phyloP scores from a whole-genome alignment of 306 rosid species.

The Alnus rubra region DNA sequence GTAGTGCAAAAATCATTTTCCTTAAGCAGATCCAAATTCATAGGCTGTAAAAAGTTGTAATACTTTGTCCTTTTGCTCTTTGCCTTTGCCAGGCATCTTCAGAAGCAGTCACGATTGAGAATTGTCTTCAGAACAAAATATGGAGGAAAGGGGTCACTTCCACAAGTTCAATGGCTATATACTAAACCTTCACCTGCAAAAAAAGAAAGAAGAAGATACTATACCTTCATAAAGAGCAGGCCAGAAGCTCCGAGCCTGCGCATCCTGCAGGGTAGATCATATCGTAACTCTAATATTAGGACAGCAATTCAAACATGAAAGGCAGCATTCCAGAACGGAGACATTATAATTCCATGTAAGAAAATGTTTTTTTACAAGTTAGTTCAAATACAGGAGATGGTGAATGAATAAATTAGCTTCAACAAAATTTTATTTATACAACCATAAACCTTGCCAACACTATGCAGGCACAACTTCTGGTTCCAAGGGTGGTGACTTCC shows the following conservation, averaged over 20 bases:
- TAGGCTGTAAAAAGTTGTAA: too few relatives aligned
- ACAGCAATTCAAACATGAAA: neutral
- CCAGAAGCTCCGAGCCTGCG: neutral
- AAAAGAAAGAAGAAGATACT: neutral
- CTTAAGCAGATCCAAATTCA: too few relatives aligned
- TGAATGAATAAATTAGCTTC: neutral
- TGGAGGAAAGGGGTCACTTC: neutral
- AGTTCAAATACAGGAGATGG: neutral
- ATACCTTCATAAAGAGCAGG: neutral
- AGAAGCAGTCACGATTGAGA: neutral
- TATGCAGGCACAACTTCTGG: neutral
- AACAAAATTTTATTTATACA: neutral
- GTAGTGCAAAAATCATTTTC: too few relatives aligned
- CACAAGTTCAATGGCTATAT: neutral
- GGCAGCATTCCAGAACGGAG: neutral
- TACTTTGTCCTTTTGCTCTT: neutral
- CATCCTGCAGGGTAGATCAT: neutral
- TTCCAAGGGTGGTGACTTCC: slow-evolving; percentile 1
- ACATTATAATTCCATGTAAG: neutral
- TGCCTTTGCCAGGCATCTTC: neutral
- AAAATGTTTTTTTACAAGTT: neutral
- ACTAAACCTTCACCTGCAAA: too few relatives aligned
- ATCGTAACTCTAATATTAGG: neutral
- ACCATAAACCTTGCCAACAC: neutral
- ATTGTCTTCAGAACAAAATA: neutral